Evolutionary conservation across 768 basidiomycete species (phyloP).

Genomic region (Tricholoma flavovirens): DNA sequence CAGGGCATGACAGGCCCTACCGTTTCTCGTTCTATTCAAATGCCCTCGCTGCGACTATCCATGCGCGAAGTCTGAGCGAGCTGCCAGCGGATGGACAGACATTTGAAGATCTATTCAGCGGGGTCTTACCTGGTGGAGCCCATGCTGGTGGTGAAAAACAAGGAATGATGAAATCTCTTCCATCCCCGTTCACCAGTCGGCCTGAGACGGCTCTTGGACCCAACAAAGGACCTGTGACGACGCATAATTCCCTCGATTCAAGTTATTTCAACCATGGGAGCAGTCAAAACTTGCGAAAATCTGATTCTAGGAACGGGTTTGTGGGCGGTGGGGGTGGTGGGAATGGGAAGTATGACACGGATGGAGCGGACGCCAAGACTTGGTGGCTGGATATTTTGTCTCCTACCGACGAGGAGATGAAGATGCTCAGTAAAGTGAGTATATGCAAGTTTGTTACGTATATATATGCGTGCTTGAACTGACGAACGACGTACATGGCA

Average conservation of each 20-base stretch:
- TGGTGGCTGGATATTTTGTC: constrained; percentile 97
- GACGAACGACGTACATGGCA: constrained; percentile 20
- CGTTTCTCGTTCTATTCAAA: constrained; percentile 99
- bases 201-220: neutral
- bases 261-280: constrained; percentile 3
- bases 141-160: neutral
- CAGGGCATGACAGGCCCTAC: constrained; percentile 83
- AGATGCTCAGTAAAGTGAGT: constrained; percentile 83
- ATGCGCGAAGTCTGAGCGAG: constrained; percentile 88
- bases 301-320: neutral
- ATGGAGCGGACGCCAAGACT: constrained; percentile 60
- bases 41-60: constrained; percentile 85
- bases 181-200: neutral
- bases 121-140: constrained; percentile 19
- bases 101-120: constrained; percentile 85
- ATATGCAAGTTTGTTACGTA: neutral
- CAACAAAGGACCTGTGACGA: neutral
- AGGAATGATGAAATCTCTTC: neutral
- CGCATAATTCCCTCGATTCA: neutral
- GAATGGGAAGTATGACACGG: constrained; percentile 3
- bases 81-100: constrained; percentile 90
- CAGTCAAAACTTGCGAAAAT: neutral
- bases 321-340: neutral
- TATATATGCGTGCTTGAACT: neutral
- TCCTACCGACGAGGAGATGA: constrained; percentile 99